Percentiles rank a stretch among this genome's conserved stretches.
Evolutionary conservation across 2,329 filamentous ascomycete genomes (phyloP).

Genomic region (Pseudocercospora ulei): DNA sequence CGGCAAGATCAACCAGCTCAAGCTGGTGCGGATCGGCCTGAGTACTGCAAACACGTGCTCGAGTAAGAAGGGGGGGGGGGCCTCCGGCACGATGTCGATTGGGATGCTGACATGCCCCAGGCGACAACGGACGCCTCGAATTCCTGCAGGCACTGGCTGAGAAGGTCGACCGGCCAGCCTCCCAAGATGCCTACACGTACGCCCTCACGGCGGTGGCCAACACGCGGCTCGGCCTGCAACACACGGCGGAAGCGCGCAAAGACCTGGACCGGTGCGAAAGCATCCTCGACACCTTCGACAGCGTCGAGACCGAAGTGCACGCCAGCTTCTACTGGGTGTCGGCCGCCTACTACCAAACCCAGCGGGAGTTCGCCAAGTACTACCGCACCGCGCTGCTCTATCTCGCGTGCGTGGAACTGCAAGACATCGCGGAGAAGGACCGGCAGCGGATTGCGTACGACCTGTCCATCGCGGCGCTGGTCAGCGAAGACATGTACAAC

Average conservation of each 20-base stretch:
- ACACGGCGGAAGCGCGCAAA: slow-evolving; percentile 72
- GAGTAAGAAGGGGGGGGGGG: slow-evolving; percentile 43
- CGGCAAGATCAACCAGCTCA: slow-evolving; percentile 97
- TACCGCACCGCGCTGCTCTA: slow-evolving; percentile 97
- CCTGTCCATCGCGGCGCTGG: slow-evolving; percentile 80
- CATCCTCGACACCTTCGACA: slow-evolving; percentile 84
- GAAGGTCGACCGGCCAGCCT: slow-evolving; percentile 83
- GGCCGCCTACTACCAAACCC: slow-evolving; percentile 82
- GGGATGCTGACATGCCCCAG: slow-evolving; percentile 42
- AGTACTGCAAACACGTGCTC: slow-evolving; percentile 76
- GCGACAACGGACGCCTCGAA: slow-evolving; percentile 71
- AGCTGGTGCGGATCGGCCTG: slow-evolving; percentile 83
- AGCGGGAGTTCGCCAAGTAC: slow-evolving; percentile 88
- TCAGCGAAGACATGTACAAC: slow-evolving; percentile 96
- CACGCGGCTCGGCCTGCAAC: slow-evolving; percentile 69
- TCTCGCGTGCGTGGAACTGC: slow-evolving; percentile 85
- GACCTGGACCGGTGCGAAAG: slow-evolving; percentile 79
- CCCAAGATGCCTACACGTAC: slow-evolving; percentile 92
- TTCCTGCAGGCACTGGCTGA: slow-evolving; percentile 77
- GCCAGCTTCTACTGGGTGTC: slow-evolving; percentile 94
- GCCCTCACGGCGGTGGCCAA: slow-evolving; percentile 81
- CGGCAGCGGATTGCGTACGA: slow-evolving; percentile 80
- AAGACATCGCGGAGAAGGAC: slow-evolving; percentile 62
- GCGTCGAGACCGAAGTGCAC: slow-evolving; percentile 89
- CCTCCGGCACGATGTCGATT: not conserved